Conservation (phyloP, 768 basidiomycete genomes). For the Kwoniella heveanensis region DNA sequence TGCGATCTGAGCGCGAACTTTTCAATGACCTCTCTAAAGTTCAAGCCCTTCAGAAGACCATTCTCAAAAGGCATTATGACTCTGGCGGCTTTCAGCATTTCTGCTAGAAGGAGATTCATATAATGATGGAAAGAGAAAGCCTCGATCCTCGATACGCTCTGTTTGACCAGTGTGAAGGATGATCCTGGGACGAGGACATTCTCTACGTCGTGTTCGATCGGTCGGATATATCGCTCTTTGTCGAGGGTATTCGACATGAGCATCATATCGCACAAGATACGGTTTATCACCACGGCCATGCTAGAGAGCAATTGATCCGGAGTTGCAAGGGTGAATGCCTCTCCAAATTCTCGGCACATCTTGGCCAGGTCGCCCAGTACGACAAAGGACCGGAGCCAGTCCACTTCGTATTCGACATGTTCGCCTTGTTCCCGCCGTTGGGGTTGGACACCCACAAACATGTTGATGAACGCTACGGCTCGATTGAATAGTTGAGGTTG, state of each 20-base stretch:
- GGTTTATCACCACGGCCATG: conserved; percentile 26
- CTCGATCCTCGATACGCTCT: conserved; percentile 24
- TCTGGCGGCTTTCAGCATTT: conserved; percentile 32
- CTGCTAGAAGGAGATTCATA: conserved; percentile 39
- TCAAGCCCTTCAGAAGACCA: conserved; percentile 7
- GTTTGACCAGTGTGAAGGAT: conserved; percentile 25
- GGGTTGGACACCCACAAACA: conserved; percentile 93
- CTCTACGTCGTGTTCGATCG: conserved; percentile 21
- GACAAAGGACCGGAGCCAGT: conserved; percentile 95
- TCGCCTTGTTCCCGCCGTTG: conserved; percentile 77
- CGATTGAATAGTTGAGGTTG: conserved; percentile 69
- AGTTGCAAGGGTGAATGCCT: conserved; percentile 69
- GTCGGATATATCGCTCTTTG: conserved; percentile 23
- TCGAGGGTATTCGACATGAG: conserved; percentile 40
- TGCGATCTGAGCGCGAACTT: conserved; percentile 13
- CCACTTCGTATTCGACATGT: conserved; percentile 95
- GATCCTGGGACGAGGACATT: conserved; percentile 32
- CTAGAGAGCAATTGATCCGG: conserved; percentile 61
- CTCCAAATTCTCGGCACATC: conserved; percentile 85
- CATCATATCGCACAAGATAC: conserved; percentile 40
- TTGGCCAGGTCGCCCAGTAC: conserved; percentile 87
- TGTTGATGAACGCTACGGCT: conserved; percentile 74
- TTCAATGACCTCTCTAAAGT: conserved; percentile 24
- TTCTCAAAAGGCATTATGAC: conserved; percentile 15
- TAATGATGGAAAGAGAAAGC: conserved; percentile 50